These are phyloP conservation scores for Lathyrus tuberosus DNA, from an alignment of 306 rosid species.

Conservation along the genomic window DNA sequence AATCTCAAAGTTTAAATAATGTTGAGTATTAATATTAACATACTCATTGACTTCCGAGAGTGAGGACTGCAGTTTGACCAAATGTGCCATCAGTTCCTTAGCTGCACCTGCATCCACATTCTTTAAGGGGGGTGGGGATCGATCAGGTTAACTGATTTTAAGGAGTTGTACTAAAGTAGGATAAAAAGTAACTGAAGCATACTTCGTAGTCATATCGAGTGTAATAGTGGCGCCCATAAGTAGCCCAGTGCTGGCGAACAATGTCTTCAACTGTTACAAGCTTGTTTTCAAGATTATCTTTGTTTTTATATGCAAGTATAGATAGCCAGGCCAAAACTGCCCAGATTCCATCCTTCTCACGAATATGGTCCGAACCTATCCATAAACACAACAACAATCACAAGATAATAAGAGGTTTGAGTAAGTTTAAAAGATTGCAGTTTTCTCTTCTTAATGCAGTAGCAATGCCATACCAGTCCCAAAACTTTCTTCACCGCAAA, in stretches of 20 bases:
- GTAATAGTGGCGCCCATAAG: conserved; percentile 95
- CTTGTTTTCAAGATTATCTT: conserved; percentile 71
- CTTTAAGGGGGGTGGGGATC: conserved; percentile 46
- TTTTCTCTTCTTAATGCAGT: conserved; percentile 28
- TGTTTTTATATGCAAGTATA: conserved; percentile 82
- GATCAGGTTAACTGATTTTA: conserved; percentile 34
- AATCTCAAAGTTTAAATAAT: conserved; percentile 18
- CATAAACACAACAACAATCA: conserved; percentile 42
- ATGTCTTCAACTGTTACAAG: conserved; percentile 96
- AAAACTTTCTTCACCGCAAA: conserved; percentile 99
- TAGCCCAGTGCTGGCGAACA: conserved; percentile 92
- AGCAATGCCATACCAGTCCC: conserved; percentile 78
- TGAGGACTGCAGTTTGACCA: conserved; percentile 91
- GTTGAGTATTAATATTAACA: conserved; percentile 36
- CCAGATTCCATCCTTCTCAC: conserved; percentile 99
- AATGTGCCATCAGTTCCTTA: conserved; percentile 82
- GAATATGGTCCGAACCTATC: conserved; percentile 94
- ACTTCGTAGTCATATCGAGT: conserved; percentile 97
- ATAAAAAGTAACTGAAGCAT: conserved; percentile 25
- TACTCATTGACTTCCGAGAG: conserved; percentile 86
- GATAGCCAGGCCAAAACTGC: conserved; percentile 99
- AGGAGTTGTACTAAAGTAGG: conserved; percentile 12
- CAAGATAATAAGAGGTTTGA: conserved; percentile 22
- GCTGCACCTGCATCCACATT: conserved; percentile 97
- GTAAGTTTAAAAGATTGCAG: conserved; percentile 1